Evolutionary conservation across 2,329 filamentous ascomycete genomes (phyloP).

Genomic region (Penicillium aurantiogriseum): DNA sequence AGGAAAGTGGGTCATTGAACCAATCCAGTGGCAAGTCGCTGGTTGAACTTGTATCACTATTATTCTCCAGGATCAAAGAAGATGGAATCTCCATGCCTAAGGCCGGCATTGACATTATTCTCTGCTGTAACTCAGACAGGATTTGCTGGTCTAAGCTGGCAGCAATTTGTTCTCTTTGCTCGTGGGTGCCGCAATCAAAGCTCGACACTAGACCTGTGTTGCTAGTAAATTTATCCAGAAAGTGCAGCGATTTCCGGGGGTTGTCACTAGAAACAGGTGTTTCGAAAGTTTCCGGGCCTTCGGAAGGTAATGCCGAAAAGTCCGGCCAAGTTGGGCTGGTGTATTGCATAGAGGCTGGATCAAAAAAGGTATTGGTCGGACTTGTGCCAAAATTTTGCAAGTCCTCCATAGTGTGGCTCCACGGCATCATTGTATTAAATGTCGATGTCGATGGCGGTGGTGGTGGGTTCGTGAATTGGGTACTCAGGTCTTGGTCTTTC

Average conservation of each 20-base stretch:
- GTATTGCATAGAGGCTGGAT: background rate
- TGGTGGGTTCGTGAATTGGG: background rate
- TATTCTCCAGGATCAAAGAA: conserved; percentile 3
- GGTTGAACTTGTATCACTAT: conserved; percentile 1
- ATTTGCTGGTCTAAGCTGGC: conserved; percentile 6
- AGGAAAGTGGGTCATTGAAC: conserved; percentile 21
- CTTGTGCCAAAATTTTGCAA: conserved; percentile 1
- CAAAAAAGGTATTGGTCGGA: conserved; percentile 1
- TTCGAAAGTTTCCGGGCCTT: conserved; percentile 3
- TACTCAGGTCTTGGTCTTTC: background rate
- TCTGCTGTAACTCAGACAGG: background rate
- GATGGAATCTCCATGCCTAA: background rate
- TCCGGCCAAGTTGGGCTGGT: conserved; percentile 13
- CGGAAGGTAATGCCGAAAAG: conserved; percentile 4
- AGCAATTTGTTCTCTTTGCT: conserved; percentile 29
- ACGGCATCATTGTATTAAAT: conserved; percentile 1
- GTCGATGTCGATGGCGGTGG: background rate
- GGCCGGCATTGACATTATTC: background rate
- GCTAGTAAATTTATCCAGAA: conserved; percentile 39
- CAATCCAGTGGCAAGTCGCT: conserved; percentile 15
- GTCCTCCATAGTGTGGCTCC: background rate
- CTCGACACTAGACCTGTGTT: conserved; percentile 36
- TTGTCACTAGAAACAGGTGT: background rate
- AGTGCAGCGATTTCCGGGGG: conserved; percentile 24
- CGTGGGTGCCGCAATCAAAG: conserved; percentile 39